Base-by-base conservation (phyloP, 2,329 filamentous ascomycete genomes). In the Botrytis paeoniae region DNA sequence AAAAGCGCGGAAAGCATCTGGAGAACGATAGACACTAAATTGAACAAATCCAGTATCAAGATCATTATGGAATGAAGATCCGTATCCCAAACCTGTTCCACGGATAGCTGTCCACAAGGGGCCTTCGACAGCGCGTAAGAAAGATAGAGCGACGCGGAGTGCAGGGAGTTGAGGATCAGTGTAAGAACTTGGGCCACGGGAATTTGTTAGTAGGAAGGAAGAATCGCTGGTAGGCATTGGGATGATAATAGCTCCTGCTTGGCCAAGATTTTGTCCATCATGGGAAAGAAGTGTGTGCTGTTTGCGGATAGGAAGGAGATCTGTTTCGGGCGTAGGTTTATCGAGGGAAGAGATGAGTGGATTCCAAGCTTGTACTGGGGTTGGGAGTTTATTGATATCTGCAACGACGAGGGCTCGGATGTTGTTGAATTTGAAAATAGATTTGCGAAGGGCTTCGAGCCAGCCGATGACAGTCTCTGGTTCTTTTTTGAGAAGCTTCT, bases 61-160 rank as follows among this genome's bases (percentile, higher is more conserved):
- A 79, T 93, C 92, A 63, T 92, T 91, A 62, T 87, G 87, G 80
- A 98, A 97, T 78, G 88, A 89, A 0, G 92, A 91, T 70, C 95
- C 95, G 80, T 99, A 99, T 0, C 96, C 96, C 70, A 98, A 90
- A 62, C 96, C 96, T 61, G 93, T 96, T 72, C 96, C 96, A 64
- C 96, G 93, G 66, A 98, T 93, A 0, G 94, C 93, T 75, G 92
- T 92, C 95, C 96, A 98, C 45, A 99, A 89, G 0, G 96, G 96
- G 0, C 96, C 96, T 82, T 99, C 96, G 29, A 97, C 92, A 0
- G 94, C 91, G 80, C 98, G 95, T 74, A 99, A 91, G 80, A 98
- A 98, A 32, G 94, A 91, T 68, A 94, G 89, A 0, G 95, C 94
- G 12, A 99, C 95, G 81, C 97, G 89, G 69, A 97, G 87, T 3